These are phyloP conservation scores for Leccinum subrobustum DNA, from an alignment of 1,284 basidiomycete species.

Conservation along the genomic window DNA sequence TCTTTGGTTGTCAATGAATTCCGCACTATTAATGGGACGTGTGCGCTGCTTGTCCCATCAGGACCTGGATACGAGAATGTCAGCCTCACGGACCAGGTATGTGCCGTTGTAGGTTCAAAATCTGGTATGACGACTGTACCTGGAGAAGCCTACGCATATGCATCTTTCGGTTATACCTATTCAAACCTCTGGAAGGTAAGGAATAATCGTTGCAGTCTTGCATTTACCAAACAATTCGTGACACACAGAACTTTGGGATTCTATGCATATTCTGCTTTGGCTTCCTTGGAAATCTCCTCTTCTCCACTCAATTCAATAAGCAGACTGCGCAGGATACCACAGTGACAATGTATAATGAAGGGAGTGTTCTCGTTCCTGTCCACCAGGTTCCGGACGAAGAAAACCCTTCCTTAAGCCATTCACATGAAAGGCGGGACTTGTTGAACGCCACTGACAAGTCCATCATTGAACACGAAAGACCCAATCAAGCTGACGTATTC, in stretches of 20 bases:
- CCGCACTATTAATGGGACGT: constrained; percentile 47
- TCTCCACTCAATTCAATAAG: constrained; percentile 46
- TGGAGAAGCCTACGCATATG: constrained; percentile 34
- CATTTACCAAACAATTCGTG: not conserved
- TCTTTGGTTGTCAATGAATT: constrained; percentile 56
- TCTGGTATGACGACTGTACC: constrained; percentile 19
- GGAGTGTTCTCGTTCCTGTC: constrained; percentile 14
- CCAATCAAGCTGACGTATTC: constrained; percentile 46
- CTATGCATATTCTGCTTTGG: constrained; percentile 42
- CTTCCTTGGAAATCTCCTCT: constrained; percentile 46
- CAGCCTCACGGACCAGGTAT: constrained; percentile 54
- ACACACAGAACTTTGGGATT: constrained; percentile 53
- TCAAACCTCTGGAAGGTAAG: constrained; percentile 65
- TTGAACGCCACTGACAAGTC: not conserved
- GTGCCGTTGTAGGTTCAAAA: constrained; percentile 44
- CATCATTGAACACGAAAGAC: constrained; percentile 20
- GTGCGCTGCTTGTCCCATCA: constrained; percentile 49
- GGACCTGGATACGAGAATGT: constrained; percentile 56
- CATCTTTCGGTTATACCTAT: constrained; percentile 61
- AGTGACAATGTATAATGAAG: constrained; percentile 44
- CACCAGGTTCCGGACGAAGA: constrained; percentile 10
- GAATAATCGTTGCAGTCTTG: constrained; percentile 10
- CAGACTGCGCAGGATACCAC: constrained; percentile 28
- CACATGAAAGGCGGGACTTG: not conserved
- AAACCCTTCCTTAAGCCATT: constrained; percentile 10